Base-by-base conservation (phyloP, 805 yeast genomes). In the Debaryomyces hansenii region DNA sequence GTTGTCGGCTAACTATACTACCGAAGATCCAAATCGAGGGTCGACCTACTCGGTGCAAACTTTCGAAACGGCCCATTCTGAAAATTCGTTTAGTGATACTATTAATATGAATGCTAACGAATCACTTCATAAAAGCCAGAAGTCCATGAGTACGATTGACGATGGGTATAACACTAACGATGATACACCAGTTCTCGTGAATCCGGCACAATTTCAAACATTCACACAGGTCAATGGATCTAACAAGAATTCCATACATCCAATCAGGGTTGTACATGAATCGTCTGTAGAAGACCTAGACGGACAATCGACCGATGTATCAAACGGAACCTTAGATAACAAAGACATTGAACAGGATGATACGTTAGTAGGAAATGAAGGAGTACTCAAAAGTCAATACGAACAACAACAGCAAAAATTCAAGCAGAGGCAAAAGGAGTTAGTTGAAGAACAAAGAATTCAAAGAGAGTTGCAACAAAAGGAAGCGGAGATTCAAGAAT, bases 21-120 rank as follows among this genome's bases (percentile, higher is more conserved):
- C 18, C n/a, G 28, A 31, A 10, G 38, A 37, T 20, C 44, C 44
- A 11, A 31, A 31, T 14, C 24, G 42, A 27, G 20, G 41, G 40
- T 48, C 54, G 4, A 45, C 53, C 4, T 39, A 45, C 41, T 57
- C 66, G 21, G 50, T 55, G 5, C 66, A 56, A 53, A 53, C 66
- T 9, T 65, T 65, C 41, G 64, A 62, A 46, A 63, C 69, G 1
- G 67, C 68, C 14, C 49, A 50, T 18, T 53, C 58, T 39, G 37
- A 51, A 36, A 42, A 42, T 5, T 49, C 53, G 1, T 12, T 20
- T 7, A 32, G 14, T n/a, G 31, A 39, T 14, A 12, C 14, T 6
- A 31, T 14, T 8, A 12, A 12, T 8, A 10, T n/a, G 18, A 34
- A 28, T 35, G 42, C 42, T 3, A 15, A 33, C 24, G 40, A 16